These are phyloP conservation scores for Syzygium syzygioides DNA, from an alignment of 441 rosid genomes.

Conservation along the genomic window DNA sequence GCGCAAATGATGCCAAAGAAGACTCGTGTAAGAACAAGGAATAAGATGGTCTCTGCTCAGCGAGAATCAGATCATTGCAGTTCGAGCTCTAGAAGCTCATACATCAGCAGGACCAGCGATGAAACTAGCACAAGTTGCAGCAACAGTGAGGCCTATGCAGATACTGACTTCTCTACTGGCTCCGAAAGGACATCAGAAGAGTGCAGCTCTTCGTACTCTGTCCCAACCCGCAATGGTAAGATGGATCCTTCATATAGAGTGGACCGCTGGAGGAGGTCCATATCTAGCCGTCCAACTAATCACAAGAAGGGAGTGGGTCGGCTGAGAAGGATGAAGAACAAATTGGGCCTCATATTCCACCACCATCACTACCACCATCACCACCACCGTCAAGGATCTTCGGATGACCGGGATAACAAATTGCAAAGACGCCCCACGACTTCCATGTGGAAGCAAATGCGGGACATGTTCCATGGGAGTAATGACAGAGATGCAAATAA, in stretches of 20 bases:
- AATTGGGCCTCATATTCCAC: constrained; percentile 4
- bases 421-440: neutral
- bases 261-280: neutral
- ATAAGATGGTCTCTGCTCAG: neutral
- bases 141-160: neutral
- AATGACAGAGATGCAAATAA: neutral
- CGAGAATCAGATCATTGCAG: neutral
- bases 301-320: neutral
- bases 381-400: neutral
- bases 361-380: constrained; percentile 11
- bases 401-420: neutral
- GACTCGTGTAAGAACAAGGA: neutral
- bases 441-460: constrained; percentile 5
- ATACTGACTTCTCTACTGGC: neutral
- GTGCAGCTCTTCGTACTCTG: neutral
- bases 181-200: neutral
- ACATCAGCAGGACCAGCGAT: neutral
- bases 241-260: neutral
- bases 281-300: neutral
- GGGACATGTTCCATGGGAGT: neutral
- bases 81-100: neutral
- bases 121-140: neutral
- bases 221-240: neutral
- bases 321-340: constrained; percentile 4
- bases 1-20: neutral